These are phyloP conservation scores for Fusarium cicatricum DNA, from an alignment of 2,329 filamentous ascomycete species.

Conservation along the genomic window DNA sequence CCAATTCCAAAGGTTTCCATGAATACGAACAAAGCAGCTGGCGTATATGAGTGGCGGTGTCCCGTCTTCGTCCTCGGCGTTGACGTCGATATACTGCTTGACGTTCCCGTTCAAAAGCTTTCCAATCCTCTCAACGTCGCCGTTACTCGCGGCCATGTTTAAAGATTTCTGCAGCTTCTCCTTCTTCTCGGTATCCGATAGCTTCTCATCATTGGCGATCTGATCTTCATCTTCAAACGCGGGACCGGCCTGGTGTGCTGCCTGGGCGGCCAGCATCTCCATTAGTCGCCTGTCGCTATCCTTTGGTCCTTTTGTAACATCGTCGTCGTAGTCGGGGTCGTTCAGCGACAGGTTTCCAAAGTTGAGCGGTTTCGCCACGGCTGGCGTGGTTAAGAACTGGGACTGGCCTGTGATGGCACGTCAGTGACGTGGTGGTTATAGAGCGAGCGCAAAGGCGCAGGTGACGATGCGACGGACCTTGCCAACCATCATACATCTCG, in stretches of 20 bases:
- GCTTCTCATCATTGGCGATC: slow-evolving; percentile 76
- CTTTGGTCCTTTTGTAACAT: slow-evolving; percentile 59
- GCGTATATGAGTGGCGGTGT: slow-evolving; percentile 98
- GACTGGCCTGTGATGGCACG: slow-evolving; percentile 75
- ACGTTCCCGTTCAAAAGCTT: slow-evolving; percentile 79
- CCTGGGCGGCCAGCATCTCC: slow-evolving; percentile 95
- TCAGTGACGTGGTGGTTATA: slow-evolving; percentile 40
- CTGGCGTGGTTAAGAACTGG: slow-evolving; percentile 89
- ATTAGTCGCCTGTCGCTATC: slow-evolving; percentile 90
- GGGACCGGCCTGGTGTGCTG: slow-evolving; percentile 78
- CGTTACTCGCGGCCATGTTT: slow-evolving; percentile 96
- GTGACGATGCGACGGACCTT: slow-evolving; percentile 65
- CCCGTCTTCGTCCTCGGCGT: slow-evolving; percentile 90
- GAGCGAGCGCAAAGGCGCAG: slow-evolving; percentile 22
- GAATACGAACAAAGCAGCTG: slow-evolving; percentile 83
- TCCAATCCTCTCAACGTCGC: slow-evolving; percentile 82
- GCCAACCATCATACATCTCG: slow-evolving; percentile 99
- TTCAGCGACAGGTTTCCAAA: slow-evolving; percentile 85
- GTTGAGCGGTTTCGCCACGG: slow-evolving; percentile 81
- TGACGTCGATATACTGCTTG: slow-evolving; percentile 80
- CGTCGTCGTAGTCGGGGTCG: slow-evolving; percentile 77
- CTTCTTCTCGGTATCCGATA: slow-evolving; percentile 80
- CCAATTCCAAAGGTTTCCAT: not conserved
- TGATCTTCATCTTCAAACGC: slow-evolving; percentile 81
- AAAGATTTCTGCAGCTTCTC: slow-evolving; percentile 85